phyloP scores from a whole-genome alignment of 345 rosid genomes.

The Hibiscus trionum region DNA sequence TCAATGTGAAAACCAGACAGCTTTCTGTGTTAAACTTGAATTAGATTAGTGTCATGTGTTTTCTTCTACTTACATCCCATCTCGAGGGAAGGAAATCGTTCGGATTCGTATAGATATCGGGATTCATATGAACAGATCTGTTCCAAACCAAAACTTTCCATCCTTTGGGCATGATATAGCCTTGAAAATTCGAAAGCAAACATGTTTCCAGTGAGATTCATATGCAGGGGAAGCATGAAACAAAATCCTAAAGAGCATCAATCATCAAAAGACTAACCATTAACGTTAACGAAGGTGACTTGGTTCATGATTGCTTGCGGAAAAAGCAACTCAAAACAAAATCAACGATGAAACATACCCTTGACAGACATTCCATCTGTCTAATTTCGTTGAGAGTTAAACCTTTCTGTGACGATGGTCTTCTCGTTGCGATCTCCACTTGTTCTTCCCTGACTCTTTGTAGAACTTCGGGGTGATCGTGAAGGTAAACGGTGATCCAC shows the following conservation, averaged over 20 bases:
- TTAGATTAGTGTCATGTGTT: not conserved
- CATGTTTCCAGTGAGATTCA: not conserved
- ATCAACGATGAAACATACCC: conserved; percentile 13
- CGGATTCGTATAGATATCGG: conserved; percentile 7
- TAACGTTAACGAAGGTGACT: not conserved
- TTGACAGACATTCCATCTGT: conserved; percentile 18
- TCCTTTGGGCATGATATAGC: not conserved
- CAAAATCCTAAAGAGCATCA: not conserved
- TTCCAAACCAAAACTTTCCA: not conserved
- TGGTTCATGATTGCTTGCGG: not conserved
- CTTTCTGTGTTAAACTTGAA: not conserved
- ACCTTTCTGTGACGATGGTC: not conserved
- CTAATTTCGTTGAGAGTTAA: too few relatives aligned
- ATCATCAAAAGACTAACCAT: conserved; percentile 18
- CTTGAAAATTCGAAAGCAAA: not conserved
- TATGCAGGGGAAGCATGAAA: not conserved
- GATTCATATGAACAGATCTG: conserved; percentile 9
- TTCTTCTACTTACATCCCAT: conserved; percentile 25
- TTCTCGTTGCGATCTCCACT: not conserved
- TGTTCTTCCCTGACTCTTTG: conserved; percentile 17
- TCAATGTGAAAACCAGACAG: not conserved
- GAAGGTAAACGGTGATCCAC: conserved; percentile 18
- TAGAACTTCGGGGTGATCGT: not conserved
- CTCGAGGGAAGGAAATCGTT: not conserved
- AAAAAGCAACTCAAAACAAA: not conserved